Evolutionary conservation across 495 filamentous ascomycete species (phyloP), one percentile per base, ranked within the genome.

Genomic region (Penicillium maclennaniae): DNA sequence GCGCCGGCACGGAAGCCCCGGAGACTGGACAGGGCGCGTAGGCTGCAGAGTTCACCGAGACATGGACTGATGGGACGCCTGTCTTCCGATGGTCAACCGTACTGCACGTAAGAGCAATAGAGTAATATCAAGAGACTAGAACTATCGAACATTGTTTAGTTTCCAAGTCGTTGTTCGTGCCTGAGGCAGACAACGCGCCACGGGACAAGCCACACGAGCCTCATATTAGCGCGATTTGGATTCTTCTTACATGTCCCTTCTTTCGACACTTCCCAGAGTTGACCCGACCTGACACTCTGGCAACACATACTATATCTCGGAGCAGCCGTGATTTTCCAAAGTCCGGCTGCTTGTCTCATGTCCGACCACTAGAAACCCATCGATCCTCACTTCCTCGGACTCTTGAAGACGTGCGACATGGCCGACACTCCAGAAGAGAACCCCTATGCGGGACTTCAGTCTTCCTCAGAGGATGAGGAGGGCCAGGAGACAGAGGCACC

Each of bases 401-500:
- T 17, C 21, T 20, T 34, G 45, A 44, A 36, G 9, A 44, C 38
- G 16, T 39, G 28, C 19, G 37, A 16, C 17, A 66, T 67, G 63
- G 45, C 61, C 14, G 57, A 66, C 49, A 59, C 45, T 12, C 63
- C 72, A 63, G 61, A 68, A 42, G 58, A 70, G 7, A 65, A 73
- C 19, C 58, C 60, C 19, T 54, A 65, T 14, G 60, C 69, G 16
- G 65, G 59, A 21, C 43, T 54, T 9, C 66, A 65, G 42, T 66
- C 68, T 28, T 68, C 66, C 5, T 64, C 72, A 27, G 66, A 70
- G 37, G 73, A 74, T 16, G 69, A 70, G 31, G 49, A 48, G 20
- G 45, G 3, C 31, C 31, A 34, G 10, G 31, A 45, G 27, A 23
- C 19, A 20, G 72, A 69, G 37, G 55, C 60, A n/a, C 60, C 62